Conservation (phyloP, 768 basidiomycete species). For the Thelephora aurantiotincta region DNA sequence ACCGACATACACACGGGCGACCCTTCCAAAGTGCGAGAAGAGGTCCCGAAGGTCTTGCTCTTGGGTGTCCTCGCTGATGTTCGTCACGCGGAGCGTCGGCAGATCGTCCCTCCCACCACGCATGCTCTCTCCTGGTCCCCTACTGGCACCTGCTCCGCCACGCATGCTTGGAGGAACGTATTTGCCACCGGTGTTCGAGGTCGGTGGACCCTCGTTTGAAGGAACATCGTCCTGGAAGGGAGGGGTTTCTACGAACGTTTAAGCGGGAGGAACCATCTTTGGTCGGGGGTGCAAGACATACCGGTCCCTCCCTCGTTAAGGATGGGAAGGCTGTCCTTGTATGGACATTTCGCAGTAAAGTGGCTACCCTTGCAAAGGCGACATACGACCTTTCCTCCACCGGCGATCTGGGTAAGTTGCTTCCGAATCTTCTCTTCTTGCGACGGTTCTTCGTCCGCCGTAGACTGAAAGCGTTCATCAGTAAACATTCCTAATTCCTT, state of each 20-base stretch:
- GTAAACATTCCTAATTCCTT: neutral
- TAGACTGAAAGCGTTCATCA: neutral
- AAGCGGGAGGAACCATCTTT: slow-evolving; percentile 1
- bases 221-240: slow-evolving; percentile 21
- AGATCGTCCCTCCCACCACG: slow-evolving; percentile 71
- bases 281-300: slow-evolving; percentile 9
- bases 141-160: slow-evolving; percentile 30
- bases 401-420: slow-evolving; percentile 47
- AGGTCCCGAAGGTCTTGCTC: slow-evolving; percentile 84
- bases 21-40: slow-evolving; percentile 75
- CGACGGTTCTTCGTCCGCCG: slow-evolving; percentile 57
- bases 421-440: slow-evolving; percentile 53
- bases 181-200: slow-evolving; percentile 44
- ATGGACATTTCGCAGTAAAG: slow-evolving; percentile 97
- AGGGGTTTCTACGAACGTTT: slow-evolving; percentile 21
- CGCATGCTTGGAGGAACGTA: slow-evolving; percentile 95
- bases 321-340: slow-evolving; percentile 83
- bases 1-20: slow-evolving; percentile 87
- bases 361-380: slow-evolving; percentile 93
- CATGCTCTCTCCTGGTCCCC: slow-evolving; percentile 71
- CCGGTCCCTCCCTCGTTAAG: slow-evolving; percentile 41
- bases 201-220: slow-evolving; percentile 18
- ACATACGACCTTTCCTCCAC: slow-evolving; percentile 83
- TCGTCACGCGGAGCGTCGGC: slow-evolving; percentile 93
- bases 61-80: slow-evolving; percentile 89